A percentile compares a stretch with the other conserved stretches of the same genome.
These are phyloP conservation scores for Conidiobolus incongruus DNA, from an alignment of 371 early-diverging fungal species.

Conservation along the genomic window DNA sequence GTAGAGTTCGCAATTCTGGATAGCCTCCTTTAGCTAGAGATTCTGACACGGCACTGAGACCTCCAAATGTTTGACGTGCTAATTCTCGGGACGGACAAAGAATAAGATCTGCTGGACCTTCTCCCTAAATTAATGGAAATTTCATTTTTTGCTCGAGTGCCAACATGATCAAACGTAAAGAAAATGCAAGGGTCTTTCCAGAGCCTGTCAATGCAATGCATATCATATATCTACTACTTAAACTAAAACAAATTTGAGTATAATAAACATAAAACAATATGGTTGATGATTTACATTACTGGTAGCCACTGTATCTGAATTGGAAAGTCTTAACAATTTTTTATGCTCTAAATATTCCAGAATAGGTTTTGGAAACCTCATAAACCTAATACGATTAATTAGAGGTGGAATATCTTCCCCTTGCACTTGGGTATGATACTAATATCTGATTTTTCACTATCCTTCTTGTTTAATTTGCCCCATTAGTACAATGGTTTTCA, in stretches of 20 bases:
- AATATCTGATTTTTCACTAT: constrained; percentile 25
- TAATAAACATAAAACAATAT: not conserved
- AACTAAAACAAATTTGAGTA: constrained; percentile 8
- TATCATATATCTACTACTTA: constrained; percentile 80
- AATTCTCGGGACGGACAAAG: constrained; percentile 77
- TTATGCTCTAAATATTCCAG: constrained; percentile 56
- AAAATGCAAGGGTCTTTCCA: constrained; percentile 98
- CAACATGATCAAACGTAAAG: constrained; percentile 65
- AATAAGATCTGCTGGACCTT: constrained; percentile 79
- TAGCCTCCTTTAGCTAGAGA: constrained; percentile 33
- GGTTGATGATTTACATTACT: constrained; percentile 24
- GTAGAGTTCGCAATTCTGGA: constrained; percentile 45
- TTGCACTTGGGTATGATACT: constrained; percentile 46
- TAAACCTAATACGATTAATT: constrained; percentile 36
- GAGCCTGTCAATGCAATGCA: constrained; percentile 97
- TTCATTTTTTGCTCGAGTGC: constrained; percentile 57
- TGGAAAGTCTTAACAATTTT: constrained; percentile 74
- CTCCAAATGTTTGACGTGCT: constrained; percentile 66
- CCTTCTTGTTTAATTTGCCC: constrained; percentile 22
- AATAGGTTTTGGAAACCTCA: constrained; percentile 56
- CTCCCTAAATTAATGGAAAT: constrained; percentile 56
- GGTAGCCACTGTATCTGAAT: constrained; percentile 94
- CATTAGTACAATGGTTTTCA: constrained; percentile 67
- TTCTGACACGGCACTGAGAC: constrained; percentile 34
- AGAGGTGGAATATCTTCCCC: constrained; percentile 58